Evolutionary conservation across 306 rosid species (phyloP).

Genomic region (Fagus crenata): DNA sequence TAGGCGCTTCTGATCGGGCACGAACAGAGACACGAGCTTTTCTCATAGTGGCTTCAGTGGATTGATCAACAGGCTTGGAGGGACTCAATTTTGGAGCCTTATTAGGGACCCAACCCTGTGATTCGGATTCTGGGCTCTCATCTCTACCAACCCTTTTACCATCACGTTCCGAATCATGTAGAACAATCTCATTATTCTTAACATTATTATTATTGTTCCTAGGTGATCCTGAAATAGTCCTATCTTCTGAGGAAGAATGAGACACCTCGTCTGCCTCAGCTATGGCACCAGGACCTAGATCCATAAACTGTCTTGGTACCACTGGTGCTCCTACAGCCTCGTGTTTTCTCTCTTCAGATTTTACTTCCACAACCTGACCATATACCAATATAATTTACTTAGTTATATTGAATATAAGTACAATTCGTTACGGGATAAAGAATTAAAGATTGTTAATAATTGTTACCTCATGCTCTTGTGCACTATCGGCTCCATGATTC

Average conservation of each 20-base stretch:
- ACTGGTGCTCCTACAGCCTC: constrained; percentile 36
- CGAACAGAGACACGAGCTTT: constrained; percentile 98
- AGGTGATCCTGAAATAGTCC: constrained; percentile 69
- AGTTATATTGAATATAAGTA: neutral
- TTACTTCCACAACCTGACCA: constrained; percentile 46
- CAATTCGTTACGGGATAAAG: neutral
- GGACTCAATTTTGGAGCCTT: constrained; percentile 51
- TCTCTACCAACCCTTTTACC: constrained; percentile 57
- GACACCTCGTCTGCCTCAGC: constrained; percentile 46
- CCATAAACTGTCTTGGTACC: constrained; percentile 65
- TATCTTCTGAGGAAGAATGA: constrained; percentile 71
- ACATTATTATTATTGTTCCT: constrained; percentile 30
- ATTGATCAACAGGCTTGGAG: constrained; percentile 48
- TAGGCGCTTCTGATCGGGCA: constrained; percentile 93
- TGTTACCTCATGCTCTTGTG: constrained; percentile 44
- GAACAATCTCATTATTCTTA: constrained; percentile 22
- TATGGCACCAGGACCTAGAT: constrained; percentile 52
- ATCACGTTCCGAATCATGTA: constrained; percentile 21
- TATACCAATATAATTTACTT: neutral
- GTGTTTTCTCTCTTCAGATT: constrained; percentile 42
- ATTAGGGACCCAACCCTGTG: constrained; percentile 66
- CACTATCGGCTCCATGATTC: constrained; percentile 29
- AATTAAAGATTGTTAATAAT: neutral
- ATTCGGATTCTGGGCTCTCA: constrained; percentile 73
- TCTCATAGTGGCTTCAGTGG: constrained; percentile 86